Evolutionary conservation across 164 flowering plant species (phyloP).

Genomic region (Aristolochia californica): DNA sequence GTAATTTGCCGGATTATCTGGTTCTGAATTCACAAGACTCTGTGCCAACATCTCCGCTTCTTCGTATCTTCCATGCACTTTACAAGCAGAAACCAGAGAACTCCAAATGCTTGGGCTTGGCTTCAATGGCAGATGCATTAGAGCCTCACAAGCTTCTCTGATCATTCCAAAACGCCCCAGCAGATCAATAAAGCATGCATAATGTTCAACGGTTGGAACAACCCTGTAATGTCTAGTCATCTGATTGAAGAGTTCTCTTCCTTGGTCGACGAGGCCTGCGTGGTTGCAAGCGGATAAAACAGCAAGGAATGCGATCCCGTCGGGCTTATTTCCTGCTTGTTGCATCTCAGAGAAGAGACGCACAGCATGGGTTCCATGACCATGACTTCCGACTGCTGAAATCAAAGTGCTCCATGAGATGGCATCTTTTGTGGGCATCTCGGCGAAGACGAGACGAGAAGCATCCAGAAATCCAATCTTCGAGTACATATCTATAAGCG

Average conservation of each 20-base stretch:
- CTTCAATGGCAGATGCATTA: constrained; percentile 35
- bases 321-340: constrained; percentile 25
- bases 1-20: constrained; percentile 43
- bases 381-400: constrained; percentile 33
- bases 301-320: constrained; percentile 34
- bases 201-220: constrained; percentile 28
- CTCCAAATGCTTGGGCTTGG: constrained; percentile 40
- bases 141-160: constrained; percentile 38
- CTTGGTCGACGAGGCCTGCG: constrained; percentile 46
- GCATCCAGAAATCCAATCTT: constrained; percentile 45
- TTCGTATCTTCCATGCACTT: constrained; percentile 34
- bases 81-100: constrained; percentile 47
- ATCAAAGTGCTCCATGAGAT: constrained; percentile 55
- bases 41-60: constrained; percentile 33
- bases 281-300: constrained; percentile 53
- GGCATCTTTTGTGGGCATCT: constrained; percentile 30
- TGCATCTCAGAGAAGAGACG: constrained; percentile 39
- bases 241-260: constrained; percentile 22
- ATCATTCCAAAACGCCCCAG: constrained; percentile 53
- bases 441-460: constrained; percentile 30
- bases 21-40: constrained; percentile 34
- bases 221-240: constrained; percentile 9
- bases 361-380: constrained; percentile 41
- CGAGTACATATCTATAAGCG: constrained; percentile 49
- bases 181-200: constrained; percentile 57